A percentile compares a stretch with the other conserved stretches of the same genome.
phyloP scores from a whole-genome alignment of 768 basidiomycete genomes.

The Chalciporus piperatus region DNA sequence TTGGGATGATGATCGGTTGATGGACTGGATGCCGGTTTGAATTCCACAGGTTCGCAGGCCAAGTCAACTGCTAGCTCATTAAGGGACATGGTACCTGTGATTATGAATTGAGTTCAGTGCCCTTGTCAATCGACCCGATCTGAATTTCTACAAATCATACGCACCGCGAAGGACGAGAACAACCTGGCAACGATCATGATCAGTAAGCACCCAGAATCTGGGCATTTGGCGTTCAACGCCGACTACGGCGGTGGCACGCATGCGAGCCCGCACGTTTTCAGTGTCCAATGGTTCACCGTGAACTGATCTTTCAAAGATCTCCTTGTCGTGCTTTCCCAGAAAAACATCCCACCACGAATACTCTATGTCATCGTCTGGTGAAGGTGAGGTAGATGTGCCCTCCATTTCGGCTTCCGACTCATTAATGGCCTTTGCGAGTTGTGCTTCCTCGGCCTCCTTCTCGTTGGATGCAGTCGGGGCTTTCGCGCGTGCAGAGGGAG shows the following conservation, averaged over 20 bases:
- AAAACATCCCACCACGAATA: conserved; percentile 87
- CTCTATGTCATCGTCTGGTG: conserved; percentile 25
- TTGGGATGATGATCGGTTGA: conserved; percentile 20
- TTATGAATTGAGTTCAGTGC: conserved; percentile 2
- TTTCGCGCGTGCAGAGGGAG: conserved; percentile 23
- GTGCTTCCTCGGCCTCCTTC: conserved; percentile 55
- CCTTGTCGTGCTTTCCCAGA: conserved; percentile 76
- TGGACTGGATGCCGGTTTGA: conserved; percentile 50
- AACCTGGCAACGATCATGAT: conserved; percentile 69
- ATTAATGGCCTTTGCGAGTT: conserved; percentile 63
- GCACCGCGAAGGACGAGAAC: conserved; percentile 71
- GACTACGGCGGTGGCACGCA: conserved; percentile 59
- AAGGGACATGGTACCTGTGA: conserved; percentile 74
- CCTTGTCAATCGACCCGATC: not conserved
- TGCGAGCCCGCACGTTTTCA: conserved; percentile 32
- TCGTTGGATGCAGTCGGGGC: conserved; percentile 33
- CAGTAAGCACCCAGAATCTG: conserved; percentile 82
- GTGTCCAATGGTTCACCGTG: conserved; percentile 20
- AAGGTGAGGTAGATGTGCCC: conserved; percentile 23
- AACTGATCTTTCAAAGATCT: conserved; percentile 72
- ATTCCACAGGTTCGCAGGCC: conserved; percentile 73
- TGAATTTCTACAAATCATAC: conserved; percentile 8
- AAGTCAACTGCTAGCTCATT: conserved; percentile 86
- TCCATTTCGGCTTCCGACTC: conserved; percentile 68
- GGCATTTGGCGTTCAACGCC: conserved; percentile 74